Conservation (phyloP, 179 eudicot species). For the Spinacia oleracea region DNA sequence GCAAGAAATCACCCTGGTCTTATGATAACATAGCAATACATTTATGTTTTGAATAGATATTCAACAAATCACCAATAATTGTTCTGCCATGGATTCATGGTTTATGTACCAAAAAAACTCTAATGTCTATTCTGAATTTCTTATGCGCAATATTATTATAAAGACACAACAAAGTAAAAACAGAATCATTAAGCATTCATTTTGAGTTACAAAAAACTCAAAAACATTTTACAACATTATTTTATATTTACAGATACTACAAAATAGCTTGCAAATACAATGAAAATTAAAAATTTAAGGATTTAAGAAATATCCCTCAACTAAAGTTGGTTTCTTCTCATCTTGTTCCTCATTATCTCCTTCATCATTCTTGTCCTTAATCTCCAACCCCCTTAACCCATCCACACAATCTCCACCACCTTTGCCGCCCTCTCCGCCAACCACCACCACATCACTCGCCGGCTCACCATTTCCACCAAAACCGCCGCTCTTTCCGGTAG, state of each 20-base stretch:
- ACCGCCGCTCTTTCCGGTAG: slow-evolving; percentile 39
- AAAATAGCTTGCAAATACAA: background rate
- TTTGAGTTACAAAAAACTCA: no score
- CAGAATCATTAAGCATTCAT: no score
- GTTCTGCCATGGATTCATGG: no score
- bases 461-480: slow-evolving; percentile 26
- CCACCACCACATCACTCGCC: slow-evolving; percentile 30
- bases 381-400: slow-evolving; percentile 40
- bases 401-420: slow-evolving; percentile 44
- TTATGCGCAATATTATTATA: no score
- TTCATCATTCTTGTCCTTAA: slow-evolving; percentile 28
- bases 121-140: no score
- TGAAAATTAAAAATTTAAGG: background rate
- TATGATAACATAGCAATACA: background rate
- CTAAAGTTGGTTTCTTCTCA: slow-evolving; percentile 41
- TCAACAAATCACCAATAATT: no score
- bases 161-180: no score
- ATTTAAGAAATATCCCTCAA: slow-evolving; percentile 37
- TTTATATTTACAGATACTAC: background rate
- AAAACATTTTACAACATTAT: no score
- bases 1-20: no score
- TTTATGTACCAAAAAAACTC: no score
- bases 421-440: slow-evolving; percentile 16
- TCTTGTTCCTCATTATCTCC: slow-evolving; percentile 22
- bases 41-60: background rate